Conservation (phyloP, 805 yeast genomes). For the Sungouiozyma intestinalis region DNA sequence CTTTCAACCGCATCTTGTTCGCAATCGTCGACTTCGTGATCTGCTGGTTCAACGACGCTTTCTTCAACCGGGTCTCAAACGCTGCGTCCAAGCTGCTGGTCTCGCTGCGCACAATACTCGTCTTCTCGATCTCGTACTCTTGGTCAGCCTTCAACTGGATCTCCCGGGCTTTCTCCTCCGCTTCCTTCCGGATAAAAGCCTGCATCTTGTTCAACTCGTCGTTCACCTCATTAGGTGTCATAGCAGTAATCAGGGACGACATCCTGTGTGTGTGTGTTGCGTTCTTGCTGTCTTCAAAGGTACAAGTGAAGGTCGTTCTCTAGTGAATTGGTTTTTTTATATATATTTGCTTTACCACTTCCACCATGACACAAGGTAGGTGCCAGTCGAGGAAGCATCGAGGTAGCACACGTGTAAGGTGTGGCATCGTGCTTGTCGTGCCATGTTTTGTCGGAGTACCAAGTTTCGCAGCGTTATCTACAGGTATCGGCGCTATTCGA, state of each 20-base stretch:
- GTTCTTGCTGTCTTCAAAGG: too few species aligned
- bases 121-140: constrained; percentile 96
- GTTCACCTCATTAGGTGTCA: constrained; percentile 54
- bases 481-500: background rate
- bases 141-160: constrained; percentile 93
- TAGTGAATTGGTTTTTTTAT: too few species aligned
- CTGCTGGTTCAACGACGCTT: constrained; percentile 87
- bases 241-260: constrained; percentile 30
- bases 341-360: too few species aligned
- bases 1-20: constrained; percentile 88
- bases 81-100: constrained; percentile 75
- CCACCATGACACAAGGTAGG: too few species aligned
- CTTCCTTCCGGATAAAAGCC: constrained; percentile 97
- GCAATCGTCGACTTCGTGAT: constrained; percentile 91
- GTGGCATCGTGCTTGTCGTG: background rate
- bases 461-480: background rate
- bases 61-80: constrained; percentile 77
- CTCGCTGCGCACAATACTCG: constrained; percentile 87
- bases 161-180: constrained; percentile 97
- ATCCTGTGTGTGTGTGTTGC: too few species aligned
- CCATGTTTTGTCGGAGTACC: background rate
- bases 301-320: too few species aligned
- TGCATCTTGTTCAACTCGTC: constrained; percentile 97
- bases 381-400: too few species aligned
- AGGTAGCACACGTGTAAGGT: background rate